Evolutionary conservation across 169 alveolate species (phyloP).

Genomic region (Eimeria maxima): DNA sequence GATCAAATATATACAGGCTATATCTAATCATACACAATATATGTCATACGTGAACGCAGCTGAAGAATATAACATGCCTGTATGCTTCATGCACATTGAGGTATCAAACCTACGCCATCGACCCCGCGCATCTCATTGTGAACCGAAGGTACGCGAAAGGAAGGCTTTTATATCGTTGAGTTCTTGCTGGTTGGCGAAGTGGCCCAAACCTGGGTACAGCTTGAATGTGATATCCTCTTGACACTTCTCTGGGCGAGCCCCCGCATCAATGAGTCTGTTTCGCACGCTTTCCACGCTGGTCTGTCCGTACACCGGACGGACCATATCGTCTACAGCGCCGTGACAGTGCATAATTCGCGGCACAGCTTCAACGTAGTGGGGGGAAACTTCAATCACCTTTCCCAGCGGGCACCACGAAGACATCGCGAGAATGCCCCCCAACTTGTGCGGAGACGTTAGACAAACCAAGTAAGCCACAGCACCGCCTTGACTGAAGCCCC

Average conservation of each 20-base stretch:
- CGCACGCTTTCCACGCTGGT: conserved; percentile 70
- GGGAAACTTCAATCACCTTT: conserved; percentile 26
- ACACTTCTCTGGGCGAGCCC: conserved; percentile 34
- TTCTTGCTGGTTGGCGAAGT: conserved; percentile 70
- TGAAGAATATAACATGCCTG: background rate
- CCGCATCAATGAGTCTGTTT: conserved; percentile 5
- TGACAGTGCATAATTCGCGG: conserved; percentile 83
- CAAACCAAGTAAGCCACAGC: conserved; percentile 79
- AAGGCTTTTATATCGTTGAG: conserved; percentile 38
- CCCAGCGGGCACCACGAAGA: conserved; percentile 82
- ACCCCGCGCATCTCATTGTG: background rate
- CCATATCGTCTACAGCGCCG: conserved; percentile 76
- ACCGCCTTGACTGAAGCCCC: conserved; percentile 85
- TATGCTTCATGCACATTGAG: background rate
- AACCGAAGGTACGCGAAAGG: conserved; percentile 2
- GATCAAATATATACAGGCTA: background rate
- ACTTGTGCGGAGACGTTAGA: conserved; percentile 55
- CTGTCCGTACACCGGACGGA: conserved; percentile 68
- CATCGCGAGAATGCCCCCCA: conserved; percentile 80
- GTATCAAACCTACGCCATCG: background rate
- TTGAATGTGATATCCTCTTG: conserved; percentile 30
- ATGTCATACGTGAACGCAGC: background rate
- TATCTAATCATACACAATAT: background rate
- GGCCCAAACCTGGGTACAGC: conserved; percentile 72
- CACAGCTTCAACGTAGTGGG: conserved; percentile 46